Conservation (phyloP, 129 eudicot genomes). For the Erigeron canadensis region DNA sequence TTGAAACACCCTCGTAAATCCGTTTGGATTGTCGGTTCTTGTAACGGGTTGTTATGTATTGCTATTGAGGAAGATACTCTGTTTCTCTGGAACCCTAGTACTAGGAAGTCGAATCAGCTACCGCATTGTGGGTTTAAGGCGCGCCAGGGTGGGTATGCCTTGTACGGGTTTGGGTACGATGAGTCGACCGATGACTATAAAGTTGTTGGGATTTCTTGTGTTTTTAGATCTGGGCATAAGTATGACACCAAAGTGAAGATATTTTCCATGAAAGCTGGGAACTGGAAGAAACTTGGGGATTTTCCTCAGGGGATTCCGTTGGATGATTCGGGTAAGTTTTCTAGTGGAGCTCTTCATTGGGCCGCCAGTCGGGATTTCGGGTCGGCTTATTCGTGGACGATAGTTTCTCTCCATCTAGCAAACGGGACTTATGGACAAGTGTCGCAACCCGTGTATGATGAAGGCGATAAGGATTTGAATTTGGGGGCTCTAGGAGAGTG, state of each 20-base stretch:
- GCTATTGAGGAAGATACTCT: conserved; percentile 37
- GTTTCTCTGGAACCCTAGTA: conserved; percentile 67
- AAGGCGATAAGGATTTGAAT: conserved; percentile 36
- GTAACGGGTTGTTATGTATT: conserved; percentile 55
- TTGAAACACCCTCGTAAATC: conserved; percentile 37
- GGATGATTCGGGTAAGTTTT: conserved; percentile 41
- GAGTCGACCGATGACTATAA: conserved; percentile 50
- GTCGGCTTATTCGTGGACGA: conserved; percentile 30
- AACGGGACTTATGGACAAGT: conserved; percentile 40
- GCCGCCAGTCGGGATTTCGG: conserved; percentile 24
- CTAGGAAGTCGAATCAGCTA: conserved; percentile 34
- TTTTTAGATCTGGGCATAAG: conserved; percentile 2
- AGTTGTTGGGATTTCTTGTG: conserved; percentile 54
- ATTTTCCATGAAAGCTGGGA: conserved; percentile 40
- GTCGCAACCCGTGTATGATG: conserved; percentile 42
- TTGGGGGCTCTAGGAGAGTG: conserved; percentile 43
- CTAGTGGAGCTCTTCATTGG: conserved; percentile 63
- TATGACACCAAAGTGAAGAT: conserved; percentile 43
- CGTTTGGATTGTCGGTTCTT: conserved; percentile 41
- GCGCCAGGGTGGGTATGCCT: conserved; percentile 24
- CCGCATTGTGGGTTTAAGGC: conserved; percentile 24
- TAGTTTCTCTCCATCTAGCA: conserved; percentile 46
- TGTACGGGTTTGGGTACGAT: conserved; percentile 57
- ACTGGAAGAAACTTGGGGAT: conserved; percentile 44
- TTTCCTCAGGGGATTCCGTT: conserved; percentile 42